Evolutionary conservation across 2,329 filamentous ascomycete species (phyloP).

Genomic region (Fusarium xyrophilum): DNA sequence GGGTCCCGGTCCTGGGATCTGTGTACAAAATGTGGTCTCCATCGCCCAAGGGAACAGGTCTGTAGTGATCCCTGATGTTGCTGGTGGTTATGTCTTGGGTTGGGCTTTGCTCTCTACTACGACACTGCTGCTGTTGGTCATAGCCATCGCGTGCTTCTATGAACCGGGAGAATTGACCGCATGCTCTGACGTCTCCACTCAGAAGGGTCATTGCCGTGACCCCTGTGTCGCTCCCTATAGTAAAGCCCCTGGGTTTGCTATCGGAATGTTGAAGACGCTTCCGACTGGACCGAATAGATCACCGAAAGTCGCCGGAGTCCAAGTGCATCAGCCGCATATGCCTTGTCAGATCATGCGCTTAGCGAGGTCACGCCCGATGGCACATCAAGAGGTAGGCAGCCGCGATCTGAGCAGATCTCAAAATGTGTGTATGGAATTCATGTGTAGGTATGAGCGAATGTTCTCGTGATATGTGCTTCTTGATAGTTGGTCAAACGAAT

Average conservation of each 20-base stretch:
- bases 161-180: slow-evolving; percentile 21
- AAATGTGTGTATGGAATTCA: slow-evolving; percentile 43
- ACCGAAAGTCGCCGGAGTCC: slow-evolving; percentile 57
- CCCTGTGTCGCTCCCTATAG: slow-evolving; percentile 28
- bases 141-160: slow-evolving; percentile 20
- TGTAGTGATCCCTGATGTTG: slow-evolving; percentile 64
- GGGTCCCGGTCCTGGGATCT: slow-evolving; percentile 61
- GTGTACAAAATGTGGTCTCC: slow-evolving; percentile 70
- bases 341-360: slow-evolving; percentile 53
- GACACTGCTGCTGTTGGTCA: slow-evolving; percentile 22
- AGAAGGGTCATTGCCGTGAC: slow-evolving; percentile 28
- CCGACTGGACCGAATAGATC: slow-evolving; percentile 31
- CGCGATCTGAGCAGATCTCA: slow-evolving; percentile 68
- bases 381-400: slow-evolving; percentile 70
- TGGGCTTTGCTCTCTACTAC: slow-evolving; percentile 16
- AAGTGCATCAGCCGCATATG: slow-evolving; percentile 62
- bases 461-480: background rate
- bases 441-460: slow-evolving; percentile 1
- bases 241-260: slow-evolving; percentile 26
- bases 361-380: slow-evolving; percentile 69
- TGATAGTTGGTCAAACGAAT: background rate
- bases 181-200: slow-evolving; percentile 13
- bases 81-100: slow-evolving; percentile 48
- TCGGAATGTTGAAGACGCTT: slow-evolving; percentile 36
- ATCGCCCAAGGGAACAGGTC: slow-evolving; percentile 69